Conservation (phyloP, 495 filamentous ascomycete genomes). For the Xylaria intraflava region DNA sequence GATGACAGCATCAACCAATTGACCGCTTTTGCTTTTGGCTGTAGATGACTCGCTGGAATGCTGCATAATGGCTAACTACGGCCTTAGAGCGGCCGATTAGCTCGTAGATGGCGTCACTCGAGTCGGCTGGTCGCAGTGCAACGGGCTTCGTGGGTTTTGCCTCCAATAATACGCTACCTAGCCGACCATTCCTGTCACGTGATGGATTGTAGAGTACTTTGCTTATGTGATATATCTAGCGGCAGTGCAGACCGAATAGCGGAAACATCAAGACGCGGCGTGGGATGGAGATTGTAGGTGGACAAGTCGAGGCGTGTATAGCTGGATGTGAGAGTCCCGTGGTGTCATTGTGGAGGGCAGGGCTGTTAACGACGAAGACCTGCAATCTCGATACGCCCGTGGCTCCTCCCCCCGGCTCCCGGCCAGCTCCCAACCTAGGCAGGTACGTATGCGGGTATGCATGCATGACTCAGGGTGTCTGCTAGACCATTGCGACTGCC, state of each 20-base stretch:
- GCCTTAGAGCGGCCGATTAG: background rate
- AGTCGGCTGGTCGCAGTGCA: background rate
- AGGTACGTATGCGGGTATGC: too few species aligned
- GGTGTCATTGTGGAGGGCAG: too few species aligned
- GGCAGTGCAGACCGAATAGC: background rate
- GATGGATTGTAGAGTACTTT: too few species aligned
- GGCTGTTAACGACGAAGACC: too few species aligned
- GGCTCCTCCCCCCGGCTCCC: too few species aligned
- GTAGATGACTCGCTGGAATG: constrained; percentile 3
- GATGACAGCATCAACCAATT: constrained; percentile 18
- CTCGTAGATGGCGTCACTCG: background rate
- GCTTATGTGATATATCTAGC: background rate
- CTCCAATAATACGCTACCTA: background rate
- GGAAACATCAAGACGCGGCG: background rate
- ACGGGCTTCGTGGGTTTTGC: background rate
- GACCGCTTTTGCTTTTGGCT: constrained; percentile 12
- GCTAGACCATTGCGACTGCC: too few species aligned
- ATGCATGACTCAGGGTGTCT: too few species aligned
- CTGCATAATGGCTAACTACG: background rate
- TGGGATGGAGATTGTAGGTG: background rate
- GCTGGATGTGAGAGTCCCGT: too few species aligned
- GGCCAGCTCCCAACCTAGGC: too few species aligned
- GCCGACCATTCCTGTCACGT: background rate
- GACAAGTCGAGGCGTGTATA: too few species aligned
- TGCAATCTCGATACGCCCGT: too few species aligned